A percentile compares a stretch with the other conserved stretches of the same genome.
Evolutionary conservation across 805 yeast genomes (phyloP).

Genomic region (Allodekkera sacchari): DNA sequence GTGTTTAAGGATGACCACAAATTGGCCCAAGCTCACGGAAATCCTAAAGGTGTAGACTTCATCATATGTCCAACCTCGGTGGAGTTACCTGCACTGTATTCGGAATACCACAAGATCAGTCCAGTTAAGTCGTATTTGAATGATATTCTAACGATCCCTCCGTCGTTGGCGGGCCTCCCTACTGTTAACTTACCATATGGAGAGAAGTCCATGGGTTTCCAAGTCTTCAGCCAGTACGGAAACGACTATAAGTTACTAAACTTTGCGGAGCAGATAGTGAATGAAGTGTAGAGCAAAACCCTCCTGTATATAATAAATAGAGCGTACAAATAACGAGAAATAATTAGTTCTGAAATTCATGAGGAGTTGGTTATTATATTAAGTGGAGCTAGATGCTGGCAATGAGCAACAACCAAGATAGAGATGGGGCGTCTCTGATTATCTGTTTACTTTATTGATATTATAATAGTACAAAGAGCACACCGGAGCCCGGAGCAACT

Average conservation of each 20-base stretch:
- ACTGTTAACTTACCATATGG: constrained; percentile 67
- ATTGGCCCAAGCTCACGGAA: constrained; percentile 12
- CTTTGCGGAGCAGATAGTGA: constrained; percentile 12
- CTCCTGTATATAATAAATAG: constrained; percentile 1
- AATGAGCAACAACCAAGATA: too few species aligned
- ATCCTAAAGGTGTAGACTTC: constrained; percentile 50
- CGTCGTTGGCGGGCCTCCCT: constrained; percentile 88
- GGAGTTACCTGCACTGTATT: constrained; percentile 37
- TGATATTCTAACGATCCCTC: constrained; percentile 84
- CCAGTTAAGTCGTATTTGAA: constrained; percentile 62
- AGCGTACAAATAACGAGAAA: neutral
- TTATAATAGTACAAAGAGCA: too few species aligned
- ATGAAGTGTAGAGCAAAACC: neutral
- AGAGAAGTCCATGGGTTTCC: constrained; percentile 53
- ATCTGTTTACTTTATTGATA: too few species aligned
- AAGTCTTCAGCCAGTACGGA: constrained; percentile 80
- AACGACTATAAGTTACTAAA: constrained; percentile 60
- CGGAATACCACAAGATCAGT: constrained; percentile 10
- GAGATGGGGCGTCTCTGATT: too few species aligned
- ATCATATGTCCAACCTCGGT: constrained; percentile 66
- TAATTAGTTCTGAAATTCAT: neutral
- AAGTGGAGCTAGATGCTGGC: too few species aligned
- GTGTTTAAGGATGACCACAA: constrained; percentile 49
- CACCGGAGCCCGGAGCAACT: too few species aligned
- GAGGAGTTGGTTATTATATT: neutral